Base-by-base conservation (phyloP, 2,329 filamentous ascomycete species). In the Epichloe scottii region DNA sequence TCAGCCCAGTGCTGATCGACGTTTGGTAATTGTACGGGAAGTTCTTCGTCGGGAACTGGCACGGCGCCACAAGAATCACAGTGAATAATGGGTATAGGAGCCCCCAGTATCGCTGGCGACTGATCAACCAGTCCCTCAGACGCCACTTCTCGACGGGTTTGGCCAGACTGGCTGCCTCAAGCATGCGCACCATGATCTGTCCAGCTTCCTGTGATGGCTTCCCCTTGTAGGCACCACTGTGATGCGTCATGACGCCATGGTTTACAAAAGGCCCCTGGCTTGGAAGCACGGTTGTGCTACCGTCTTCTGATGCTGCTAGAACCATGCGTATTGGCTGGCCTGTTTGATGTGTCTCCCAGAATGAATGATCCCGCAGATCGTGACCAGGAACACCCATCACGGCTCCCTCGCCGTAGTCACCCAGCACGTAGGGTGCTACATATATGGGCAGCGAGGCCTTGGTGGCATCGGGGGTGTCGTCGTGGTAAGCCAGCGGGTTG, bases 331-430 rank as follows among this genome's bases (percentile, higher is more conserved):
- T 74, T 2, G 79, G 78, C 44, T 78, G 70, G 4, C 77, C 71
- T 5, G 73, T 71, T 33, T 77, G 72, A 56, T 94, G 88, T 52
- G 82, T 72, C 58, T 76, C 81, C 85, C 88, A 95, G 63, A 95
- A 95, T 1, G 79, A 77, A 65, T 86, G 74, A 59, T 95, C 89
- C 49, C 88, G 78, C 4, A 75, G 63, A 65, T 95, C 89, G 61
- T 95, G 89, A 2, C 83, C 89, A 0, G 89, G 89, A 7, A 95
- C 89, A 42, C 89, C 89, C 89, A 95, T 95, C 2, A 95, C 85
- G 10, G 89, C 89, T 1, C 89, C 89, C 57, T 89, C 85, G 15
- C 89, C 88, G 58, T 94, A 93, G 61, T 89, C 86, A 26, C 84
- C 85, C 5, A 94, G 72, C 11, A 95, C 89, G 62, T 95, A 95